These are phyloP conservation scores for Lipomyces yamanashiensis DNA, from an alignment of 805 yeast genomes.

Conservation along the genomic window DNA sequence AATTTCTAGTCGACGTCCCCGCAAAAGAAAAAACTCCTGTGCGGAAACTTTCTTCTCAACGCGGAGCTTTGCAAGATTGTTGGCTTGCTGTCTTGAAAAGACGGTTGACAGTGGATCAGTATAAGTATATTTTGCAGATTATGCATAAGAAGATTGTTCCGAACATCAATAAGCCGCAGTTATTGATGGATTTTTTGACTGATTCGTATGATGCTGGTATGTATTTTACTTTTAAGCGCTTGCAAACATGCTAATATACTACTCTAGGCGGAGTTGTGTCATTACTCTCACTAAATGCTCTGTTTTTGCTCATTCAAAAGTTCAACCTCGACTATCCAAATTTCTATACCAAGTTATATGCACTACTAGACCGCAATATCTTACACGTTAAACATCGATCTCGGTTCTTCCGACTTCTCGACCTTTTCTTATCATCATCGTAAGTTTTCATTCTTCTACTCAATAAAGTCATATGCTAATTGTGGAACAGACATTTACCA, in stretches of 20 bases:
- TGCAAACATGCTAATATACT: not conserved
- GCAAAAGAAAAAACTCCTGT: constrained; percentile 27
- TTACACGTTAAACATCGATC: constrained; percentile 81
- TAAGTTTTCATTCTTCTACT: not conserved
- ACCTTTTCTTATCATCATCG: constrained; percentile 81
- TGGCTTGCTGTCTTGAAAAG: constrained; percentile 64
- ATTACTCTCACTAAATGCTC: constrained; percentile 81
- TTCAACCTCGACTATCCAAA: constrained; percentile 91
- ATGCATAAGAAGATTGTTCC: constrained; percentile 88
- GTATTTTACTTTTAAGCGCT: constrained; percentile 36
- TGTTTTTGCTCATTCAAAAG: constrained; percentile 80
- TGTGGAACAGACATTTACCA: constrained; percentile 61
- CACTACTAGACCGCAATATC: constrained; percentile 73
- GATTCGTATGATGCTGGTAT: constrained; percentile 65
- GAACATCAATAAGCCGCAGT: constrained; percentile 73
- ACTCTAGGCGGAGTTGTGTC: constrained; percentile 60
- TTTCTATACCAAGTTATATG: constrained; percentile 80
- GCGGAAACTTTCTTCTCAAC: constrained; percentile 51
- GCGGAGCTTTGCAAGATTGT: constrained; percentile 65
- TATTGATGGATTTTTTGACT: constrained; percentile 90
- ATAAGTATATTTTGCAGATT: constrained; percentile 68
- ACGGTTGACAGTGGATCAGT: constrained; percentile 57
- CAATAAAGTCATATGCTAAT: not conserved
- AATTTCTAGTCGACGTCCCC: constrained; percentile 30
- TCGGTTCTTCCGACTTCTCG: constrained; percentile 84